Percentiles rank a stretch among this genome's conserved stretches.
These are phyloP conservation scores for Colletotrichum spaethianum DNA, from an alignment of 2,329 filamentous ascomycete species.

Conservation along the genomic window DNA sequence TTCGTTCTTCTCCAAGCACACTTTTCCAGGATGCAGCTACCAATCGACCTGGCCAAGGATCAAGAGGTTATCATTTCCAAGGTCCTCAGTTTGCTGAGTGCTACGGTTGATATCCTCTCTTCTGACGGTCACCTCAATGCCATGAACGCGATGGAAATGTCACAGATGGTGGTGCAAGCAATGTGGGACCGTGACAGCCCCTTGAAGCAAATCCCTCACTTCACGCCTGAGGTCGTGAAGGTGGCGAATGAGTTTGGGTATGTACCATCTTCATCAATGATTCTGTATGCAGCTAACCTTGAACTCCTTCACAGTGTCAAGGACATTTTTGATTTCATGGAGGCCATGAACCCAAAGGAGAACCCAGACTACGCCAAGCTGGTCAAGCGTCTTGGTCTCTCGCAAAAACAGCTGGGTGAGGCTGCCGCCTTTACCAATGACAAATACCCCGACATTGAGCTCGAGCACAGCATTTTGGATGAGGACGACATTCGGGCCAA, in stretches of 20 bases:
- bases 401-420: constrained; percentile 85
- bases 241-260: constrained; percentile 84
- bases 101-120: constrained; percentile 93
- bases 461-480: constrained; percentile 90
- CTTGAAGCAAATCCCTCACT: constrained; percentile 97
- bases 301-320: constrained; percentile 73
- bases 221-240: constrained; percentile 86
- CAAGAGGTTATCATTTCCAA: constrained; percentile 90
- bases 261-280: constrained; percentile 50
- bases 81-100: constrained; percentile 88
- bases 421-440: constrained; percentile 97
- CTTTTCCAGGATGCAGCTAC: constrained; percentile 96
- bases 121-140: constrained; percentile 97
- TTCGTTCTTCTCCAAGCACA: constrained; percentile 98
- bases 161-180: constrained; percentile 97
- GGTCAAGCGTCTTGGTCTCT: constrained; percentile 83
- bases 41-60: constrained; percentile 95
- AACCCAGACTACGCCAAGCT: constrained; percentile 86
- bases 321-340: constrained; percentile 98
- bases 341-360: constrained; percentile 96
- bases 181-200: constrained; percentile 99
- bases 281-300: constrained; percentile 49
- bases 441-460: constrained; percentile 94
- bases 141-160: constrained; percentile 99
- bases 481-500: constrained; percentile 85